Evolutionary conservation across 1,284 basidiomycete species (phyloP).

Genomic region (Malassezia arunalokei): DNA sequence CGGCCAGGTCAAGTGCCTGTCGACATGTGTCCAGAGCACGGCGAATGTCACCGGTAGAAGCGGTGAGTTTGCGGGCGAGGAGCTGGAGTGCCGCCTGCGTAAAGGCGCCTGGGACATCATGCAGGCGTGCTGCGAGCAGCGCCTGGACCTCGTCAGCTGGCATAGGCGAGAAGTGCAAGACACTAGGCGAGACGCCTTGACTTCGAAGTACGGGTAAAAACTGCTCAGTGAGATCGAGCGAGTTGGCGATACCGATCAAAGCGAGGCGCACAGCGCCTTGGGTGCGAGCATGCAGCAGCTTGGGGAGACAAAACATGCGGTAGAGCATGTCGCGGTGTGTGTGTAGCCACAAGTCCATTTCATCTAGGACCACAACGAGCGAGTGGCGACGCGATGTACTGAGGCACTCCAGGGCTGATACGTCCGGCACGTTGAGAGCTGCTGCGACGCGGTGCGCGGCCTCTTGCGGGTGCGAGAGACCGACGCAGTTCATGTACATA

Average conservation of each 20-base stretch:
- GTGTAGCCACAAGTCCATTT: conserved; percentile 48
- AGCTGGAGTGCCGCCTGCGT: conserved; percentile 46
- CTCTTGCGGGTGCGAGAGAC: conserved; percentile 36
- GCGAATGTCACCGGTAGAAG: conserved; percentile 47
- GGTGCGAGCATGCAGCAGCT: neutral
- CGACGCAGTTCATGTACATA: conserved; percentile 46
- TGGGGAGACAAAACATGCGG: conserved; percentile 38
- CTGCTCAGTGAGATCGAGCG: conserved; percentile 40
- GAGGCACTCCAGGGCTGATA: conserved; percentile 12
- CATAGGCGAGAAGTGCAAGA: conserved; percentile 48
- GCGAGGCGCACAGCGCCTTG: conserved; percentile 14
- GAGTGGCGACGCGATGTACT: conserved; percentile 21
- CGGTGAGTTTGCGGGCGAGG: conserved; percentile 47
- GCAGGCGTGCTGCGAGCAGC: conserved; percentile 45
- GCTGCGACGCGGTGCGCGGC: conserved; percentile 30
- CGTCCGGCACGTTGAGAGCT: conserved; percentile 21
- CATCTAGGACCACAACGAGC: conserved; percentile 47
- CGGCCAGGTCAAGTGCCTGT: conserved; percentile 45
- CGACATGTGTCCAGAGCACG: conserved; percentile 46
- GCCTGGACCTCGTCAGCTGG: conserved; percentile 43
- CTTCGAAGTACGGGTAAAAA: conserved; percentile 38
- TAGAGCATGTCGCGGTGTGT: conserved; percentile 45
- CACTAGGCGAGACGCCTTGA: conserved; percentile 37
- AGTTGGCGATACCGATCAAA: conserved; percentile 35
- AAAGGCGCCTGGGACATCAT: conserved; percentile 36